phyloP scores from a whole-genome alignment of 2,329 filamentous ascomycete species.

The Gnomoniopsis sp. region DNA sequence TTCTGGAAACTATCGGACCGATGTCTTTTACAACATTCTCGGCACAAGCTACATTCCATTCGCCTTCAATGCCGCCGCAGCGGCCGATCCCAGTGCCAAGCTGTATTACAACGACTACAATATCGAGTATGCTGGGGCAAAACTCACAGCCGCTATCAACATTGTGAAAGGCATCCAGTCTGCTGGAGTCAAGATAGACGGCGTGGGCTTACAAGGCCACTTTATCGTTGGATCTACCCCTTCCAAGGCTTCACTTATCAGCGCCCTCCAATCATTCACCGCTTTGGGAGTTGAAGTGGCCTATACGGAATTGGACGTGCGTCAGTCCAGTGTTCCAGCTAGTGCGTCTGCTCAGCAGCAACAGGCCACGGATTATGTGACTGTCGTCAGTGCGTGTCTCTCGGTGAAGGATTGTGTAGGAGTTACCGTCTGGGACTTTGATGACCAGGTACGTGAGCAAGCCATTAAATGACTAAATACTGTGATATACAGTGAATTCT shows the following conservation, averaged over 20 bases:
- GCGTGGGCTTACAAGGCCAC: slow-evolving; percentile 60
- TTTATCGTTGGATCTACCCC: slow-evolving; percentile 52
- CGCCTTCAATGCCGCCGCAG: slow-evolving; percentile 53
- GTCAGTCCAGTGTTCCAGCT: slow-evolving; percentile 37
- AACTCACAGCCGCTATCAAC: slow-evolving; percentile 40
- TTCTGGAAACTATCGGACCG: slow-evolving; percentile 49
- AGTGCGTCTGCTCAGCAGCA: slow-evolving; percentile 35
- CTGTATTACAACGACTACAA: slow-evolving; percentile 50
- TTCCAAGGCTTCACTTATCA: slow-evolving; percentile 37
- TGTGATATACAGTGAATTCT: not conserved
- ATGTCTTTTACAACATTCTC: slow-evolving; percentile 52
- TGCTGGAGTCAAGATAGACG: slow-evolving; percentile 54
- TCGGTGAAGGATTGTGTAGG: slow-evolving; percentile 35
- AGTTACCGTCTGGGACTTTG: slow-evolving; percentile 40
- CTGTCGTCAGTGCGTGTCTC: slow-evolving; percentile 34
- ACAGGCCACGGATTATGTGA: slow-evolving; percentile 45
- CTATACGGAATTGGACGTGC: slow-evolving; percentile 60
- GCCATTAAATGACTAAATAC: not conserved
- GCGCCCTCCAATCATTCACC: slow-evolving; percentile 47
- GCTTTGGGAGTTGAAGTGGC: slow-evolving; percentile 53
- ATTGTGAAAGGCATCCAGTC: slow-evolving; percentile 43
- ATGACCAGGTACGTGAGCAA: slow-evolving; percentile 27
- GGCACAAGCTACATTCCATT: slow-evolving; percentile 56
- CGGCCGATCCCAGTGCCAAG: slow-evolving; percentile 47
- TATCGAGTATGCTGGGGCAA: slow-evolving; percentile 49